Base-by-base conservation (phyloP, 306 rosid species). In the Hippophae rhamnoides region DNA sequence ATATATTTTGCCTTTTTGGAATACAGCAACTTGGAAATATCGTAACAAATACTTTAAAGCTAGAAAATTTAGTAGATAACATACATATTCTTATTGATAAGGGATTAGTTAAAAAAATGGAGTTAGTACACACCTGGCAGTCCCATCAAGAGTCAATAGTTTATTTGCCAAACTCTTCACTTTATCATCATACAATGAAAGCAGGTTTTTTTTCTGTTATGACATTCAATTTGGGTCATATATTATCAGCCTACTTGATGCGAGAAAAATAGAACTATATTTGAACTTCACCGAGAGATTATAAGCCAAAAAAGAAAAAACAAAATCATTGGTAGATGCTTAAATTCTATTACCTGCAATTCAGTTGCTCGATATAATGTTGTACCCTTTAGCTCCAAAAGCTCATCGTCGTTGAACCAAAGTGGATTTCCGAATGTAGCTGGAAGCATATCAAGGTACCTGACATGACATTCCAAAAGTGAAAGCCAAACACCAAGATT, bases 361-460 rank as follows among this genome's bases (percentile, higher is more conserved):
- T 83, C 88, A 55, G 93, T 92, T 64, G 96, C 99, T 61, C 82
- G 86, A 65, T 82, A 73, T 63, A 88, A 71, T 11, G 90, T 45
- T 58, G 99, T 81, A 41, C 99, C 99, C 77, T 89, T 92, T 54
- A 92, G 77, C 63, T 83, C 96, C 58, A 70, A 78, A 67, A 92
- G 79, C 69, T 84, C 95, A 23, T 78, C 89, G 25, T 82, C 85
- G 43, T 77, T 80, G 72, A 92, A 92, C 95, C 96, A 92, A 71
- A 92, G 95, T 47, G 99, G 76, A 80, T 83, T 92, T 50, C 83
- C 79, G 62, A 85, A 92, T 38, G 78, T 80, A 66, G 78, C 69
- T n/a, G 96, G 96, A 66, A 92, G 95, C 85, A 92, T 81, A 72
- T 85, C 88, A 63, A 92, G 82, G 78, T 87, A 92, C 93, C 99